Percentiles rank a stretch among this genome's conserved stretches.
phyloP scores from a whole-genome alignment of 345 rosid genomes.

The Lagerstroemia speciosa region DNA sequence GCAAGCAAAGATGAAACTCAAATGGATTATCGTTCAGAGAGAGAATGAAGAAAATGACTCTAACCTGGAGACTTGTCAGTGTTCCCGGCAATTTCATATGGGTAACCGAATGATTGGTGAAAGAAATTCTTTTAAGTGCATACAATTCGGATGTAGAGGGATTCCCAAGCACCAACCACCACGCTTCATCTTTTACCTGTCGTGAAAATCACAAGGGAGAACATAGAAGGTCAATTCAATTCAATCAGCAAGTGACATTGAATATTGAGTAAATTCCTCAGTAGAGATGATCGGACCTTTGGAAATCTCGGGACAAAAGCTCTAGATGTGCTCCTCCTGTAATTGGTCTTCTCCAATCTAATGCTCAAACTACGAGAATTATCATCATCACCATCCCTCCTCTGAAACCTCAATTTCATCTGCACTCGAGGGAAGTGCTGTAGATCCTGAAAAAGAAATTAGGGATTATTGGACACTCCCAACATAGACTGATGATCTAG shows the following conservation, averaged over 20 bases:
- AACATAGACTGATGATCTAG: neutral
- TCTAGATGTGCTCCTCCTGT: constrained; percentile 53
- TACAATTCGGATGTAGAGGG: constrained; percentile 51
- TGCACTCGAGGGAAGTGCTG: constrained; percentile 60
- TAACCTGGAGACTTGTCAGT: constrained; percentile 47
- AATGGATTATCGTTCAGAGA: neutral
- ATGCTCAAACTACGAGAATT: constrained; percentile 39
- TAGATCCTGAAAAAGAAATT: constrained; percentile 47
- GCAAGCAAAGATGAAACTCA: neutral
- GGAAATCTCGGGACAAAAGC: constrained; percentile 86
- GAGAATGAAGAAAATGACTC: neutral
- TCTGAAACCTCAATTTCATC: constrained; percentile 56
- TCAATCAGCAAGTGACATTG: neutral
- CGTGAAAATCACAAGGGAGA: constrained; percentile 5
- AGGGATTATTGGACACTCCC: neutral
- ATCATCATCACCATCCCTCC: constrained; percentile 31
- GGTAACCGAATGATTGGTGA: constrained; percentile 53
- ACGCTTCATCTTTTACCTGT: constrained; percentile 92
- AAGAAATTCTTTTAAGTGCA: constrained; percentile 87
- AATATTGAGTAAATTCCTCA: neutral
- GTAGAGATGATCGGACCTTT: constrained; percentile 30
- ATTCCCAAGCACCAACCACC: constrained; percentile 93
- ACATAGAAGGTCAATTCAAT: neutral
- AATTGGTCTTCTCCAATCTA: constrained; percentile 56
- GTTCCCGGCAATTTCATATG: constrained; percentile 67